phyloP scores from a whole-genome alignment of 768 basidiomycete genomes.

The Grammothele lineata region DNA sequence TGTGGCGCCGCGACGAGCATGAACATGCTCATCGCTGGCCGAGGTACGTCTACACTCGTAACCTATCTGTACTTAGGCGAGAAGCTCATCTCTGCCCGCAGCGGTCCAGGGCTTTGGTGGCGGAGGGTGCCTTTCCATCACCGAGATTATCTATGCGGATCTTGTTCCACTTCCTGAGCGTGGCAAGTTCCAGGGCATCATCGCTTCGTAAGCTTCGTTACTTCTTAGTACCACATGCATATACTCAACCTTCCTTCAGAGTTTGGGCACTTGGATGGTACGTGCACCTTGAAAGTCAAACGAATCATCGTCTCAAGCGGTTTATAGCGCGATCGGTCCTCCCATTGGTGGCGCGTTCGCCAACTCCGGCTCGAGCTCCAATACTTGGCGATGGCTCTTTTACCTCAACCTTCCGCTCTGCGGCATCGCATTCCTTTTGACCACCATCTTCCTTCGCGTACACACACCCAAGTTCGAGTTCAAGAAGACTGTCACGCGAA shows the following conservation, averaged over 20 bases:
- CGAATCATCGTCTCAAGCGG: too few species aligned
- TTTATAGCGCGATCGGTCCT: conserved; percentile 18
- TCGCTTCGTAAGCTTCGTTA: background rate
- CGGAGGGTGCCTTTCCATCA: conserved; percentile 15
- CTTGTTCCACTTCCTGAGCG: conserved; percentile 22
- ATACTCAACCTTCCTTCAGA: background rate
- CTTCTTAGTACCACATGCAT: background rate
- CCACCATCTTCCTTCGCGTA: conserved; percentile 3
- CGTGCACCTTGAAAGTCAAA: background rate
- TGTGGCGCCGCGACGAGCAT: conserved; percentile 36
- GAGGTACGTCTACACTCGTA: conserved; percentile 15
- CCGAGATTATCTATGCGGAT: conserved; percentile 21
- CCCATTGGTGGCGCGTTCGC: conserved; percentile 23
- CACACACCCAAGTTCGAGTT: conserved; percentile 23
- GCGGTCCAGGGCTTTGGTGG: conserved; percentile 24
- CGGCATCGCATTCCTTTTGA: conserved; percentile 2
- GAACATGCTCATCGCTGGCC: conserved; percentile 36
- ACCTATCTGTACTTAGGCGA: background rate
- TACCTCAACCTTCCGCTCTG: conserved; percentile 9
- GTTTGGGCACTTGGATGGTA: conserved; percentile 12
- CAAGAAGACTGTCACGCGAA: conserved; percentile 23
- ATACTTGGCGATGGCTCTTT: conserved; percentile 6
- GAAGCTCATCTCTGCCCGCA: conserved; percentile 1
- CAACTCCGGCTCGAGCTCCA: background rate
- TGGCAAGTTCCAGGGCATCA: conserved; percentile 27